A percentile compares a stretch with the other conserved stretches of the same genome.
These are phyloP conservation scores for Tetracladium maxilliforme DNA, from an alignment of 2,329 filamentous ascomycete genomes.

Conservation along the genomic window DNA sequence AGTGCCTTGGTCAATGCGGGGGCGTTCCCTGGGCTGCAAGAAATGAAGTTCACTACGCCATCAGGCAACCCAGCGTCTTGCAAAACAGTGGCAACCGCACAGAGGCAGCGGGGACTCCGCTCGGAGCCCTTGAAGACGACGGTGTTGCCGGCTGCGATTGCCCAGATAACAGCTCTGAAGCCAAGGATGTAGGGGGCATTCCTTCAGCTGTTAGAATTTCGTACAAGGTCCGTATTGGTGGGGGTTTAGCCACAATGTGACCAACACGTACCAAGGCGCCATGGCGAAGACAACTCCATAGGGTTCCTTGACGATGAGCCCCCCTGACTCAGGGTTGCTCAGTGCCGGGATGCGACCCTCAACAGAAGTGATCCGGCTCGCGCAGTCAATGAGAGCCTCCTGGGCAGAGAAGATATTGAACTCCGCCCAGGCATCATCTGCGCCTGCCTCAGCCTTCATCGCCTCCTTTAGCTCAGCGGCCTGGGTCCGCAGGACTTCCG, in stretches of 20 bases:
- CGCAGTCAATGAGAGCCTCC: constrained; percentile 25
- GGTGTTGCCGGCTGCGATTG: constrained; percentile 68
- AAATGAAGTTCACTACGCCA: constrained; percentile 62
- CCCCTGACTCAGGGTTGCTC: constrained; percentile 32
- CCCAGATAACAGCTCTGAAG: constrained; percentile 37
- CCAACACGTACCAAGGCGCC: constrained; percentile 54
- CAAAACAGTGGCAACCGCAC: constrained; percentile 46
- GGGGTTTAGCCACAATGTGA: not conserved
- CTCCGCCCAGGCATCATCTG: constrained; percentile 17
- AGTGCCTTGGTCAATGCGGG: constrained; percentile 50
- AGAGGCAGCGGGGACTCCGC: constrained; percentile 46
- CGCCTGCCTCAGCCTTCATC: constrained; percentile 37
- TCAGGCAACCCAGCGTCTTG: constrained; percentile 62
- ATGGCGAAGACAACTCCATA: constrained; percentile 69
- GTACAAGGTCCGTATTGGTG: not conserved
- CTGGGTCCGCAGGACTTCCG: constrained; percentile 45
- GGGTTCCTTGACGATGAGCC: constrained; percentile 59
- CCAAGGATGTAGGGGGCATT: constrained; percentile 43
- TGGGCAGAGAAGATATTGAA: constrained; percentile 23
- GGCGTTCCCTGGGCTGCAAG: constrained; percentile 49
- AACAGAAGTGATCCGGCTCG: constrained; percentile 20
- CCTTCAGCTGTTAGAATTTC: constrained; percentile 17
- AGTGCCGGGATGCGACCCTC: constrained; percentile 19
- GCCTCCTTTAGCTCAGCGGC: constrained; percentile 44
- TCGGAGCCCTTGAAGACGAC: constrained; percentile 61